Evolutionary conservation across 306 rosid genomes (phyloP), one percentile per base, ranked within the genome.

Genomic region (Cicer cuneatum): DNA sequence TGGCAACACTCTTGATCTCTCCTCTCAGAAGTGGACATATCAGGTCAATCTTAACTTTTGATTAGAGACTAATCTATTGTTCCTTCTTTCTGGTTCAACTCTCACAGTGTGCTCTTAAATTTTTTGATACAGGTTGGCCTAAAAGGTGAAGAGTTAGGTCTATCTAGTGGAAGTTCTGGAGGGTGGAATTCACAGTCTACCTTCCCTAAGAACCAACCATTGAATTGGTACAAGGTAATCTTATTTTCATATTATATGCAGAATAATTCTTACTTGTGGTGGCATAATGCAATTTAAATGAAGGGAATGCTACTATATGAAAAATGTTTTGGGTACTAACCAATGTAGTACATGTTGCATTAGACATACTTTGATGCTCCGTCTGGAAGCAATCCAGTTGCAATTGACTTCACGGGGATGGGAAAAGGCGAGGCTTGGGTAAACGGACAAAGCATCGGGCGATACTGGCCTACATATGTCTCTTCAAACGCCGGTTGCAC

Each of bases 341-440:
- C 64, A 64, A 48, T 63, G 49, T 74, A 65, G 14, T 68, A 19
- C 49, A 39, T 78, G 58, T 67, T 81, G 80, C 58, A 82, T 47
- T 88, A 94, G 99, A 86, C 95, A 71, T 86, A 39, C 54, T 90
- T 94, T 21, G 84, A 59, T 16, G 77, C 97, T 54, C 98, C 99
- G 59, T 66, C 86, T 24, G 96, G 99, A 60, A 85, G 74, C 60
- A 81, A 83, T 56, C 99, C 99, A 21, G 93, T 95, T 79, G 96
- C 93, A 29, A 58, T 95, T 76, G 97, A 95, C 89, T 92, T 95
- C 83, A 83, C 89, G 1, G 99, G 98, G 14, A 73, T 89, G 95
- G 96, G 99, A 52, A 95, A 95, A 73, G 99, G 99, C 3, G 99
- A 92, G 87, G 98, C 97, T 47, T 95, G 99, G 99, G 94, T 95